Conservation (phyloP, 176 grass and related monocot genomes). For the Triticum timopheevii region DNA sequence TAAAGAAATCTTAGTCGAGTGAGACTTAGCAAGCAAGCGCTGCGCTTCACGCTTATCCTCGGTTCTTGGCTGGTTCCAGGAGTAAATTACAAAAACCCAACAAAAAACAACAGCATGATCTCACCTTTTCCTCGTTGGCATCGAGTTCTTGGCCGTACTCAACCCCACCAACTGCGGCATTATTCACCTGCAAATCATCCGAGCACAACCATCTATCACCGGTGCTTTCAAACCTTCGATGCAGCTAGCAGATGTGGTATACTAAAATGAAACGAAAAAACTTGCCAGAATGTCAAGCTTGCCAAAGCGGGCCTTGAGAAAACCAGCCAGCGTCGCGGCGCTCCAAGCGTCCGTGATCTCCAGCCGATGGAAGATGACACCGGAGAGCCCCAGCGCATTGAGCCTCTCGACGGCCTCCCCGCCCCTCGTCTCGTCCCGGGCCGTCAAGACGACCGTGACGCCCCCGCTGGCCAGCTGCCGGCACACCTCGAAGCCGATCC, state of each 20-base stretch:
- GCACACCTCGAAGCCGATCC: conserved; percentile 58
- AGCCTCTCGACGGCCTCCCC: conserved; percentile 30
- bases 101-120: neutral
- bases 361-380: conserved; percentile 44
- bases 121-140: neutral
- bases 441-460: conserved; percentile 46
- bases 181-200: conserved; percentile 2
- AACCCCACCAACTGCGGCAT: neutral
- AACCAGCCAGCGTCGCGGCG: conserved; percentile 32
- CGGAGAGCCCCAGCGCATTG: neutral
- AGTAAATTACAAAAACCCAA: no score
- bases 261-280: neutral
- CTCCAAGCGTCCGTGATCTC: conserved; percentile 40
- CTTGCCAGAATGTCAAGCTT: conserved; percentile 48
- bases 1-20: no score
- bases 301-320: conserved; percentile 36
- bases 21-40: no score
- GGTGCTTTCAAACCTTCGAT: neutral
- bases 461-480: conserved; percentile 27
- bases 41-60: no score
- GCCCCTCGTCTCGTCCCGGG: conserved; percentile 40
- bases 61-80: no score
- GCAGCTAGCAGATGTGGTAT: neutral
- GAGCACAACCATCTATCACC: neutral
- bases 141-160: neutral